Base-by-base conservation (phyloP, 345 rosid genomes). In the Murraya paniculata region DNA sequence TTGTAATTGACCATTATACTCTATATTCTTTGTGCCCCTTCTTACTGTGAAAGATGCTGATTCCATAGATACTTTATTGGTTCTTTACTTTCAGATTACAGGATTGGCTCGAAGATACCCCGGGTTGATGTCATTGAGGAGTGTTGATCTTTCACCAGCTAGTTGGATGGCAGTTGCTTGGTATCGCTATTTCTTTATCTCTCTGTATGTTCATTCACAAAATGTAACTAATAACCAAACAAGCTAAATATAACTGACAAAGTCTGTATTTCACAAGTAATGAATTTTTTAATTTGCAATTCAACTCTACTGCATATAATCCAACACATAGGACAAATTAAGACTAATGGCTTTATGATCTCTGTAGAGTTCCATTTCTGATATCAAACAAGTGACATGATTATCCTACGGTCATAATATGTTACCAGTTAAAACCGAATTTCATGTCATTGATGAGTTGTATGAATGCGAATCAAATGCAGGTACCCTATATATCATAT, bases 141-240 rank as follows among this genome's bases (percentile, higher is more conserved):
- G 96, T 64, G 97, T 97, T 3, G 99, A 97, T 92, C 99, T 97
- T 86, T 97, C 99, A 0, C 99, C 99, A 0, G 99, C 98, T 7
- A 94, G 97, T 79, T 97, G 99, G 99, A 97, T 97, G 98, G 94
- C 99, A 0, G 98, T 97, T 57, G 93, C 98, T 4, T 97, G 99
- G 99, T 97, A 77, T 68, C 57, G 82, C 24, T 77, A 79, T 80
- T 55, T 77, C 9, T 71, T 79, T 41, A 79, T 53, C 69, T 68
- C 67, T 60, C 39, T 18, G 41, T 3, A 21, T 60, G 45, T 35
- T 24, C 25, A n/a, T 13, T 6, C 45, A 21, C 16, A 18, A 60
- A 16, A 16, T 73, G 16, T 33, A 64, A 72, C 38, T 76, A 74
- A 78, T 27, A 64, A 59, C 27, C 35, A 4, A 77, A 25, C 38